A percentile compares a stretch with the other conserved stretches of the same genome.
Conservation (phyloP, 2,329 filamentous ascomycete species). For the Pseudonectria buxi region DNA sequence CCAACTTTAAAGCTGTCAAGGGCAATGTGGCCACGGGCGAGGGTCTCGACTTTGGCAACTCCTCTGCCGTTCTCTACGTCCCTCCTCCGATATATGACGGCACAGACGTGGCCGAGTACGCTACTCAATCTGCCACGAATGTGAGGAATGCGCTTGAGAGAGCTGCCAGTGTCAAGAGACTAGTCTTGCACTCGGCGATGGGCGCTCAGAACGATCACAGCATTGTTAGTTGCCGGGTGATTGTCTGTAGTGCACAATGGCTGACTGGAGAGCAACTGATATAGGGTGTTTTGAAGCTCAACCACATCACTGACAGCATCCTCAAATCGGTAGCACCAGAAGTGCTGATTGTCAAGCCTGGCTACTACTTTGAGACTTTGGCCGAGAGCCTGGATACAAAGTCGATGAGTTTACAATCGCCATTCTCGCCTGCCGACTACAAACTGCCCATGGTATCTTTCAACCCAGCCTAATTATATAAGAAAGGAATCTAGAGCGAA, state of each 20-base stretch:
- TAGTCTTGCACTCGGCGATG: constrained; percentile 24
- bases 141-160: constrained; percentile 5
- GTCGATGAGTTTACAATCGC: no score
- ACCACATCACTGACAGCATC: constrained; percentile 15
- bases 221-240: constrained; percentile 20
- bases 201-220: constrained; percentile 24
- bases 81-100: constrained; percentile 25
- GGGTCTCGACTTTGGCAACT: constrained; percentile 22
- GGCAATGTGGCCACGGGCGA: constrained; percentile 23
- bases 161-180: constrained; percentile 9
- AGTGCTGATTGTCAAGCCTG: constrained; percentile 13
- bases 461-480: no score
- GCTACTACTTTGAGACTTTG: no score
- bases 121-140: constrained; percentile 12
- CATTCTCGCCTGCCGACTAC: no score
- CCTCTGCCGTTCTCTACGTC: constrained; percentile 27
- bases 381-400: no score
- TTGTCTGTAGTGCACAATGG: no score
- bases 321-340: constrained; percentile 14
- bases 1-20: constrained; percentile 23
- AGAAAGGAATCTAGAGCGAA: no score
- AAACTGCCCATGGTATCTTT: no score
- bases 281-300: constrained; percentile 21
- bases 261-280: no score
- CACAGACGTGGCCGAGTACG: constrained; percentile 17